phyloP scores from a whole-genome alignment of 805 yeast species.

The Ogataea nitratoaversa region DNA sequence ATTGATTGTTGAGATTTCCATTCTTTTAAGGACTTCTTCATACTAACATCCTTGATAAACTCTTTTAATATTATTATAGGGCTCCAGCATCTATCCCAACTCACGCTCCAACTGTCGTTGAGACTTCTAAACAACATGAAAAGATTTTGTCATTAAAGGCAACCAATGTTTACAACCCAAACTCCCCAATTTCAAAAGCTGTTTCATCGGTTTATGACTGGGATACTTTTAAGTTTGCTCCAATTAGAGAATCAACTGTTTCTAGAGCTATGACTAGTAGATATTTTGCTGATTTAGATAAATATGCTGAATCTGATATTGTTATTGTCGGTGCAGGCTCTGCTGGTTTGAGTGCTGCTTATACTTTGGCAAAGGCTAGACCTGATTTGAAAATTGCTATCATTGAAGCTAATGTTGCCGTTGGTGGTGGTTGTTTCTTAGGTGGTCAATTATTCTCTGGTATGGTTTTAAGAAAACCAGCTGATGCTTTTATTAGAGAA shows the following conservation, averaged over 20 bases:
- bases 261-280: slow-evolving; percentile 78
- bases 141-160: slow-evolving; percentile 19
- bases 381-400: slow-evolving; percentile 74
- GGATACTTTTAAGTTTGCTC: slow-evolving; percentile 64
- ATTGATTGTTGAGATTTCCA: no score
- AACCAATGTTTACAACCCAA: slow-evolving; percentile 19
- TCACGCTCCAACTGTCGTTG: slow-evolving; percentile 7
- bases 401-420: slow-evolving; percentile 69
- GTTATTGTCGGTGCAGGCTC: slow-evolving; percentile 79
- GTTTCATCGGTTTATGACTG: slow-evolving; percentile 43
- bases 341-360: slow-evolving; percentile 75
- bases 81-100: slow-evolving; percentile 18
- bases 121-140: slow-evolving; percentile 4
- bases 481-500: slow-evolving; percentile 63
- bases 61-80: slow-evolving; percentile 7
- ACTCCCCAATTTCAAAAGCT: slow-evolving; percentile 27
- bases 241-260: slow-evolving; percentile 74
- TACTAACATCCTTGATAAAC: no score
- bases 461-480: slow-evolving; percentile 77
- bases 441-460: slow-evolving; percentile 77
- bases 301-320: slow-evolving; percentile 69
- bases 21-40: no score
- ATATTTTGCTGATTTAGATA: slow-evolving; percentile 68
- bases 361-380: slow-evolving; percentile 63
- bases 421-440: slow-evolving; percentile 79